A percentile compares a stretch with the other conserved stretches of the same genome.
phyloP scores from a whole-genome alignment of 169 alveolate genomes.

The Plasmodium gallinaceum region DNA sequence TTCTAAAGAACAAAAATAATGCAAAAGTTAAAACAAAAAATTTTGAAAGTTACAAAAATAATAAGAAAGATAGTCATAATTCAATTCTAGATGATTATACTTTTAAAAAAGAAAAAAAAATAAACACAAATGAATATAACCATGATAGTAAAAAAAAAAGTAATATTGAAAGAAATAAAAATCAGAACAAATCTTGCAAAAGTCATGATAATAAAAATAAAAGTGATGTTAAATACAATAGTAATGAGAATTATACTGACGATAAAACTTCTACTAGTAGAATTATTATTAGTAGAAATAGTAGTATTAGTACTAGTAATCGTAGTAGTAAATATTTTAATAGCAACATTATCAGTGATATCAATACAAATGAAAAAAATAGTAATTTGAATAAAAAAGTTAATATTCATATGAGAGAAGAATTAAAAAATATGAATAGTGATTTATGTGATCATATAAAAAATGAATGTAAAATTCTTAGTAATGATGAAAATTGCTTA shows the following conservation, averaged over 20 bases:
- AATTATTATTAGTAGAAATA: background rate
- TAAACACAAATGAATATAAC: background rate
- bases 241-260: too few relatives aligned
- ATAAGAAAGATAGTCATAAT: constrained; percentile 7
- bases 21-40: background rate
- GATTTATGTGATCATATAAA: too few relatives aligned
- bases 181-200: background rate
- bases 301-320: constrained; percentile 15
- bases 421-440: too few relatives aligned
- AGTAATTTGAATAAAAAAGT: background rate
- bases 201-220: background rate
- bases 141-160: background rate
- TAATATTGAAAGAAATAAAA: background rate
- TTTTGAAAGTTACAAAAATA: constrained; percentile 9
- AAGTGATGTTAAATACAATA: background rate
- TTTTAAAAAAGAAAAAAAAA: background rate
- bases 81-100: background rate
- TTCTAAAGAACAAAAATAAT: background rate
- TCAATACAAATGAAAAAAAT: background rate
- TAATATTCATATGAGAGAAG: background rate
- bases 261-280: too few relatives aligned
- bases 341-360: constrained; percentile 8
- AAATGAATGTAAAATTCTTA: too few relatives aligned
- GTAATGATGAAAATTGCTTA: too few relatives aligned
- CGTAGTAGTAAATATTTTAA: background rate